Evolutionary conservation across 306 rosid species (phyloP), one percentile per base, ranked within the genome.

Genomic region (Adenanthera pavonina): DNA sequence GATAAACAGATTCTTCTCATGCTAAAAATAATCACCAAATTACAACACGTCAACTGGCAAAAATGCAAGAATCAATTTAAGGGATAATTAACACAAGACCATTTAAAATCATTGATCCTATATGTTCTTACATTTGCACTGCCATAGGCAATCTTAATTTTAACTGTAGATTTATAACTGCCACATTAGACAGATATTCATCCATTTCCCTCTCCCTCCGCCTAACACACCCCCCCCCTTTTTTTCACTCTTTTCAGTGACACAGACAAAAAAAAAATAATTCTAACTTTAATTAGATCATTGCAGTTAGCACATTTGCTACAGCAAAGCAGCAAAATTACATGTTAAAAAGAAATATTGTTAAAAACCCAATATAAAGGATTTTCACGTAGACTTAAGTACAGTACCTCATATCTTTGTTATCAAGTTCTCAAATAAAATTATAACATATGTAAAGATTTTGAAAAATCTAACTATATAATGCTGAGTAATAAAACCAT

Each of bases 1-100:
- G 20, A 67, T 78, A 48, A 73, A 78, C 34, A 77, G 69, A 30
- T 15, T 11, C 33, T 68, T 30, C 53, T 54, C 47, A 52, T 34
- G 48, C 16, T 60, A 46, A 62, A 48, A 20, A 15, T 65, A 34
- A 12, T 65, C 25, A 5, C 43, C 59, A 51, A 8, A 35, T 53
- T 44, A 13, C 0, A 43, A 8, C 9, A 19, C n/a, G 51, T 34
- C 77, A 59, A 67, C 69, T 8, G 33, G 20, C 73, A 81, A 53
- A 73, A 72, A 77, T 40, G 7, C 19, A 0, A 61, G 13, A 38
- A 34, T n/a, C 0, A 8, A 13, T 8, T 19, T 46, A 17, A 72
- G n/a, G 30, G 41, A 57, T 43, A 30, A 49, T 35, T 2, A 38
- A 38, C 41, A 38, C 5, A 38, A 38, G 41, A 38, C 41, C 41